A percentile compares a stretch with the other conserved stretches of the same genome.
phyloP scores from a whole-genome alignment of 768 basidiomycete genomes.

The Stropharia rugosoannulata region DNA sequence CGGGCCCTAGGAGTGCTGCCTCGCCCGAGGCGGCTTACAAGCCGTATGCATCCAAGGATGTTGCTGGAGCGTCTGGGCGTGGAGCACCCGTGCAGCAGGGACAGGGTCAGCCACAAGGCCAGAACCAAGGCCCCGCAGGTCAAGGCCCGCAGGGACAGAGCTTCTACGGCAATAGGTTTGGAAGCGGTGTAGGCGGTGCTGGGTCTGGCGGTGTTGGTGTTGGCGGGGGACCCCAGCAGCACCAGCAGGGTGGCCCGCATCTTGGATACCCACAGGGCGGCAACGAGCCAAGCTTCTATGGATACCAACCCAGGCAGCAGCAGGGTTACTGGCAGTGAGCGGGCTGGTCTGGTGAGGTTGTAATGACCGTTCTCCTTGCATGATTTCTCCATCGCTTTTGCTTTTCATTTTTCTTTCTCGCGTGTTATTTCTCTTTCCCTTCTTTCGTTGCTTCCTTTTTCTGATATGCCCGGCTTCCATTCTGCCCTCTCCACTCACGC shows the following conservation, averaged over 20 bases:
- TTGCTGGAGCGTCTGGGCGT: slow-evolving; percentile 45
- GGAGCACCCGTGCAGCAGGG: slow-evolving; percentile 43
- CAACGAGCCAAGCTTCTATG: slow-evolving; percentile 68
- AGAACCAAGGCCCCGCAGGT: slow-evolving; percentile 40
- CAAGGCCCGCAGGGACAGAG: slow-evolving; percentile 53
- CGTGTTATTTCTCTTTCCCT: slow-evolving; percentile 6
- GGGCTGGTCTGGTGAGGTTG: neutral
- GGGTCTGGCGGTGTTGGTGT: slow-evolving; percentile 30
- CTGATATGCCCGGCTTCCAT: neutral
- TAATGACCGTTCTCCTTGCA: neutral
- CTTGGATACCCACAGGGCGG: slow-evolving; percentile 64
- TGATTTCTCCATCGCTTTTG: slow-evolving; percentile 1
- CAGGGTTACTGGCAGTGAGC: slow-evolving; percentile 61
- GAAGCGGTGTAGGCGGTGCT: slow-evolving; percentile 33
- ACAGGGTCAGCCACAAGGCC: slow-evolving; percentile 54
- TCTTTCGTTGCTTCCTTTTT: slow-evolving; percentile 3
- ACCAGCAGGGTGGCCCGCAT: slow-evolving; percentile 49
- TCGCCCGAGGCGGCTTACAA: slow-evolving; percentile 79
- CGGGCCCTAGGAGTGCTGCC: slow-evolving; percentile 50
- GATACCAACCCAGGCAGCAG: slow-evolving; percentile 66
- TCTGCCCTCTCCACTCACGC: slow-evolving; percentile 3
- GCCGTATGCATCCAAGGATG: slow-evolving; percentile 71
- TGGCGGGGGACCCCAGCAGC: slow-evolving; percentile 43
- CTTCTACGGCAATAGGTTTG: slow-evolving; percentile 49
- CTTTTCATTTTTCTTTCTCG: slow-evolving; percentile 2